Base-by-base conservation (phyloP, 2,329 filamentous ascomycete species). In the Xylariomycetidae sp. region DNA sequence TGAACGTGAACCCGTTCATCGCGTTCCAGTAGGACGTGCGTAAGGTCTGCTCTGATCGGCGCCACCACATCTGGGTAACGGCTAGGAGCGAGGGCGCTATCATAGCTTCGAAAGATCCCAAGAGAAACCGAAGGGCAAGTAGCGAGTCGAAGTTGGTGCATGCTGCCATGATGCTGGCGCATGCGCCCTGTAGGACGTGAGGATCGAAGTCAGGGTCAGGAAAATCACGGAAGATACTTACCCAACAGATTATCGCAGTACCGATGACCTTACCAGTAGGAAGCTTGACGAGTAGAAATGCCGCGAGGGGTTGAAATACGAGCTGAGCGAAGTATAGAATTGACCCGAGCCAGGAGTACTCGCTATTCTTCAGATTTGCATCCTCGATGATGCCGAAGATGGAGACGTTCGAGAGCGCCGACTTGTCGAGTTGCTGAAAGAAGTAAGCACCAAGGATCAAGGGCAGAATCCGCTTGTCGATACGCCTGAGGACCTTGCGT, bases 271-370 rank as follows among this genome's bases (percentile, higher is more conserved):
- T 76, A 12, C 73, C 73, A 0, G 67, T 70, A 0, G 72, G 74
- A 0, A 74, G 44, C 43, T 72, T 70, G 17, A 75, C 70, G 1
- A 76, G 61, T 4, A 73, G 46, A 35, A 64, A 65, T 0, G 74
- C 72, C 4, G 74, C 64, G 0, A 74, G 56, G 2, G 73, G 71
- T 45, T 80, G 74, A 61, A 76, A 70, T 10, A 75, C 57, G 7
- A 80, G 63, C 48, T 78, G 73, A 1, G 74, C 74, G n/a, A 78
- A 57, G 46, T 74, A 81, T 11, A 81, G 59, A 32, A 81, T 70
- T 2, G 73, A 78, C 0, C 74, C 72, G 0, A 81, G 67, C 75
- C 75, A 80, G 2, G 75, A 79, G 51, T 69, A 63, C 34, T 74
- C 58, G 19, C 62, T 52, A 13, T 63, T 68, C n/a, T 61, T 54